phyloP scores from a whole-genome alignment of 179 eudicot species.

The Beta macrorhiza region DNA sequence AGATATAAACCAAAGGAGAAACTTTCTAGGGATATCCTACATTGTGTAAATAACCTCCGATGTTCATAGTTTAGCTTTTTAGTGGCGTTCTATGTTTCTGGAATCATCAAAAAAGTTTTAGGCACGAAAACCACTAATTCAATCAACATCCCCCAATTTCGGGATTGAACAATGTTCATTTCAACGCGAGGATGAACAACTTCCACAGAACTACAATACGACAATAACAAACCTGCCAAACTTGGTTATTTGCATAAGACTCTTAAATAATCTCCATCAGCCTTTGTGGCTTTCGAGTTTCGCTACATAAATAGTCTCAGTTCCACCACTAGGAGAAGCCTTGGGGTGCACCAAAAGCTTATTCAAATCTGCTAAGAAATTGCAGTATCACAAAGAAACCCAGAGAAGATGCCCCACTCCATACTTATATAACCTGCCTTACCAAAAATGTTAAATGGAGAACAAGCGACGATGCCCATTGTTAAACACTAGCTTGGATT shows the following conservation, averaged over 20 bases:
- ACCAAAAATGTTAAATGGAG: not conserved
- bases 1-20: not conserved
- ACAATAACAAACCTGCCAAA: not conserved
- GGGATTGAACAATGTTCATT: not conserved
- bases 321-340: not conserved
- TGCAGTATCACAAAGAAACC: not conserved
- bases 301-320: not conserved
- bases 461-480: not conserved
- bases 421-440: not conserved
- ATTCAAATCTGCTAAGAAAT: not conserved
- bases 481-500: not conserved
- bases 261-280: not conserved
- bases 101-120: not conserved
- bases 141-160: not conserved
- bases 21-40: not conserved
- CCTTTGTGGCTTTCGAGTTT: not conserved
- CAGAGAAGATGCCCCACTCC: not conserved
- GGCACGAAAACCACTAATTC: not conserved
- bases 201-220: not conserved
- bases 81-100: not conserved
- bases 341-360: not conserved
- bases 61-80: not conserved
- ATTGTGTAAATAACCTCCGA: too few species aligned
- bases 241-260: not conserved
- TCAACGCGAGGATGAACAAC: not conserved